These are phyloP conservation scores for Pleurostoma richardsiae DNA, from an alignment of 2,329 filamentous ascomycete species.

Conservation along the genomic window DNA sequence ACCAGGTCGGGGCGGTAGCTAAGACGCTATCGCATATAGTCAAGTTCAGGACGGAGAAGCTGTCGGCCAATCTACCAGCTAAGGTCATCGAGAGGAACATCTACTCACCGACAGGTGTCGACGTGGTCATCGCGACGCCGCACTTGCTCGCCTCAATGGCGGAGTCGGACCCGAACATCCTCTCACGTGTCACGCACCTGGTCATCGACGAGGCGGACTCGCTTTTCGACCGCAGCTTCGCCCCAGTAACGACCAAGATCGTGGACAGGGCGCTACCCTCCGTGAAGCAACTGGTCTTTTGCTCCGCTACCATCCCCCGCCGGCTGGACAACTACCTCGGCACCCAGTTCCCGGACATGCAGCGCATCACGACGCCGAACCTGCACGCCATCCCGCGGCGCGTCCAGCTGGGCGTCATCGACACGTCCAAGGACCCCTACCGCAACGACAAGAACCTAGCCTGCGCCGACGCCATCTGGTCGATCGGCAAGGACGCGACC, in stretches of 20 bases:
- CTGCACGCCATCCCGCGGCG: conserved; percentile 92
- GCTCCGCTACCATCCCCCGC: conserved; percentile 91
- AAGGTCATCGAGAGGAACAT: conserved; percentile 79
- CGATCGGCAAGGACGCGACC: conserved; percentile 73
- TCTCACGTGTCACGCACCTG: conserved; percentile 85
- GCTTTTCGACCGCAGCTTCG: conserved; percentile 88
- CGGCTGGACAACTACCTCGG: conserved; percentile 83
- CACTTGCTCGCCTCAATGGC: conserved; percentile 86
- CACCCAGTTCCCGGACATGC: conserved; percentile 75
- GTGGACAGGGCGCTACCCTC: conserved; percentile 78
- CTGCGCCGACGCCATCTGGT: conserved; percentile 92
- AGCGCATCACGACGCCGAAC: conserved; percentile 87
- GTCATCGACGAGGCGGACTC: conserved; percentile 96
- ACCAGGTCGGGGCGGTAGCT: conserved; percentile 75
- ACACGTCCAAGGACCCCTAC: conserved; percentile 89
- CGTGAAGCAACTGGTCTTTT: conserved; percentile 81
- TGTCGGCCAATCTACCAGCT: conserved; percentile 72
- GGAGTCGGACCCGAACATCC: conserved; percentile 82
- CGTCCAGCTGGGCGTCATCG: conserved; percentile 89
- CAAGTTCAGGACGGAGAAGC: conserved; percentile 80
- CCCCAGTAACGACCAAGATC: conserved; percentile 74
- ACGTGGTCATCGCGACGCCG: conserved; percentile 82
- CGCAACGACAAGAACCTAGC: conserved; percentile 88
- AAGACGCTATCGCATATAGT: conserved; percentile 79
- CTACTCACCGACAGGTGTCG: conserved; percentile 76